Base-by-base conservation (phyloP, 2,329 filamentous ascomycete species). In the Dothidotthia symphoricarpi region DNA sequence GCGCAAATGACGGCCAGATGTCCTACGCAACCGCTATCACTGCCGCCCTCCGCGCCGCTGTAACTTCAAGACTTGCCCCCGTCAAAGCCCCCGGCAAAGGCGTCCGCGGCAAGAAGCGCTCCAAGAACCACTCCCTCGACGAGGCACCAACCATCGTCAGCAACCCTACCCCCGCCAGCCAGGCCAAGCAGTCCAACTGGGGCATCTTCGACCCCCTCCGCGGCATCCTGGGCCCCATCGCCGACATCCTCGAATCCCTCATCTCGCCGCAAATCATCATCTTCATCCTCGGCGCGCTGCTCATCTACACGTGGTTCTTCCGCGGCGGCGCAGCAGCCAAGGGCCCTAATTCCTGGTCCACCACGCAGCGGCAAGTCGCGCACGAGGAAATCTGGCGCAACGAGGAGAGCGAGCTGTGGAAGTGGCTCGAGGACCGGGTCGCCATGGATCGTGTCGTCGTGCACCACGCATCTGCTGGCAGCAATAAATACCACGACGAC, bases 311-410 rank as follows among this genome's bases (percentile, higher is more conserved):
- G 0, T 63, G 55, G 53, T 58, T 62, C 54, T 64, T 65, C 61
- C 65, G 31, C 40, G 50, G 28, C 34, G 70, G 28, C 55, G 68
- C 24, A 44, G 58, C 45, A 12, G 45, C 28, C 47, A 30, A 45
- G 1, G 70, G 47, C 28, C 60, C 39, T 53, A 64, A 56, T 6
- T 55, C 61, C 2, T 49, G 52, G 38, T 64, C 68, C 1, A 60
- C 71, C 3, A 77, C 86, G 0, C 82, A 90, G 38, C 80, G 89
- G 5, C 70, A 89, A 12, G 82, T 85, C 2, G 88, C 87, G 0
- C 97, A 96, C 63, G 90, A 97, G 52, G 87, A 95, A 68, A 85
- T 97, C 59, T 98, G 91, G 90, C 77, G 82, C 24, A 75, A 81
- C 27, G 88, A 96, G 64, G 90, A 96, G 63, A 88, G 80, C 49